These are phyloP conservation scores for Heliamphora ciliata DNA, from an alignment of 179 eudicot species.

Conservation along the genomic window DNA sequence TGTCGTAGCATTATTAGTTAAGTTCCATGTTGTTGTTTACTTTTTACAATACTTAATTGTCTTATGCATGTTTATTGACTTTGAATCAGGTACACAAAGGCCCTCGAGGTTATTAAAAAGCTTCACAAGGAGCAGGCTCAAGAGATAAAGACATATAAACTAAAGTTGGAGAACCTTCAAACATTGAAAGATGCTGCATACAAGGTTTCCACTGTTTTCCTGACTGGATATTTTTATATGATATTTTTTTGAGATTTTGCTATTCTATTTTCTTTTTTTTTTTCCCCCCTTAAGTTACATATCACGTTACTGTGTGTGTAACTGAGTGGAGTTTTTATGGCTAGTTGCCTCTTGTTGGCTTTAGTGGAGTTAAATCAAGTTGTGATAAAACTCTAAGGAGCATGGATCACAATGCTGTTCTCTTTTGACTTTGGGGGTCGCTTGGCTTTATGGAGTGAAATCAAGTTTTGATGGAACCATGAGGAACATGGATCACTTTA, in stretches of 20 bases:
- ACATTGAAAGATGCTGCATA: slow-evolving; percentile 87
- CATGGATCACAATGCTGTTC: background rate
- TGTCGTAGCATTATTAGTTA: background rate
- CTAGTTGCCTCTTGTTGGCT: background rate
- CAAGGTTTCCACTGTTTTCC: slow-evolving; percentile 46
- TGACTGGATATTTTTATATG: background rate
- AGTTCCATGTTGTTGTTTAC: no score
- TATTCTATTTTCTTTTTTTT: background rate
- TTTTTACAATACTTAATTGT: background rate
- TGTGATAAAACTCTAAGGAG: background rate
- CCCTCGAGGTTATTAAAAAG: slow-evolving; percentile 96
- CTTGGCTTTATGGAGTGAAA: no score
- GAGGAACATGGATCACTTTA: no score
- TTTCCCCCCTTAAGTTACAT: background rate
- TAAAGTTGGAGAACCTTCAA: slow-evolving; percentile 91
- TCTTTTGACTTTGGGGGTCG: no score
- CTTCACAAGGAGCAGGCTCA: slow-evolving; percentile 98
- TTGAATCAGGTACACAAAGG: slow-evolving; percentile 77
- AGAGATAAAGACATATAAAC: slow-evolving; percentile 80
- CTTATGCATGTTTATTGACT: background rate
- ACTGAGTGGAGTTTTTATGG: background rate
- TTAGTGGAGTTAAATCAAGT: background rate
- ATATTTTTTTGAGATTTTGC: background rate
- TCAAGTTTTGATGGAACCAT: no score
- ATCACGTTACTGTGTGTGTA: background rate